A percentile compares a stretch with the other conserved stretches of the same genome.
Evolutionary conservation across 768 basidiomycete species (phyloP).

Genomic region (Rhodotorula kratochvilovae): DNA sequence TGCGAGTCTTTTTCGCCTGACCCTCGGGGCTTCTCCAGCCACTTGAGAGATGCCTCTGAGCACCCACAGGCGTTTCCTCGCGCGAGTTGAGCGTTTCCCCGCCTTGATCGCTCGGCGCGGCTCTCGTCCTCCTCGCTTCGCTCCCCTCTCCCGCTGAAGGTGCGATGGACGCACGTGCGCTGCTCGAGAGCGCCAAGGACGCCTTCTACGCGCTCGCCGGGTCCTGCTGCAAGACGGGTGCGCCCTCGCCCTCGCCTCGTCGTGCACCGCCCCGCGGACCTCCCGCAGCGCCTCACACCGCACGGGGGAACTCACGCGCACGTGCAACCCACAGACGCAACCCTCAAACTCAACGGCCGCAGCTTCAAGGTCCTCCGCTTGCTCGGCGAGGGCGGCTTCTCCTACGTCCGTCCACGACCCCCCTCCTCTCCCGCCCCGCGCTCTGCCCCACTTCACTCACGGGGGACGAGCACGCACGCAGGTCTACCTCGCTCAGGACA

Average conservation of each 20-base stretch:
- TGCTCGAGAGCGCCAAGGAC: conserved; percentile 74
- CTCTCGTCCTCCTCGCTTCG: background rate
- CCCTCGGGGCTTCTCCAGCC: too few relatives aligned
- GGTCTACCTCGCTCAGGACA: conserved; percentile 45
- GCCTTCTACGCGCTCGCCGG: conserved; percentile 75
- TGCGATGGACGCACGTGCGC: conserved; percentile 51
- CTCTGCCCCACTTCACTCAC: too few relatives aligned
- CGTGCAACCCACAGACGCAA: conserved; percentile 53
- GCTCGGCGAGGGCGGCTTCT: conserved; percentile 93
- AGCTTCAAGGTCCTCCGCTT: conserved; percentile 84
- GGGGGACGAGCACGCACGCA: background rate
- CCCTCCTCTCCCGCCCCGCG: background rate
- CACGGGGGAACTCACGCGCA: background rate
- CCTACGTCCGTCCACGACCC: conserved; percentile 78
- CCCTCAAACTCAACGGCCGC: conserved; percentile 90
- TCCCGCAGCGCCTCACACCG: conserved; percentile 51
- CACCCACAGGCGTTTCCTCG: background rate
- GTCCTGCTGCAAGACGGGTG: conserved; percentile 56
- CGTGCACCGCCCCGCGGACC: conserved; percentile 51
- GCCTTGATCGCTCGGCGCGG: background rate
- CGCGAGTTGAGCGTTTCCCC: too few relatives aligned
- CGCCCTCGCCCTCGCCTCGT: conserved; percentile 17
- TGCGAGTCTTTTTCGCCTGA: too few relatives aligned
- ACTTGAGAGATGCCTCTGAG: too few relatives aligned
- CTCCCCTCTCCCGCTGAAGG: background rate